Evolutionary conservation across 2,329 filamentous ascomycete genomes (phyloP).

Genomic region (Diaporthe longicolla): DNA sequence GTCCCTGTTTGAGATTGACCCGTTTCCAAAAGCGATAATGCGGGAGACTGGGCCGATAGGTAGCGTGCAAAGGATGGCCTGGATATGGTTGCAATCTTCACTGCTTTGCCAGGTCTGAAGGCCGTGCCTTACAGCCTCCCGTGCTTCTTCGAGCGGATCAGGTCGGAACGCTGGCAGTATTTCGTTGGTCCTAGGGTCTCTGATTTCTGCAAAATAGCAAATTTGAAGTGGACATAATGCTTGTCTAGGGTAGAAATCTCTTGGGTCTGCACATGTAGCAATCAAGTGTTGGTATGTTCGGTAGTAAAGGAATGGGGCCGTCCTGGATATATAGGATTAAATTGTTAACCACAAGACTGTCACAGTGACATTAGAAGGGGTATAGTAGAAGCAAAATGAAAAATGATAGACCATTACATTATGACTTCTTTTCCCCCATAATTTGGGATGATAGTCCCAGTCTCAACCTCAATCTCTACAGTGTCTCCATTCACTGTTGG

Average conservation of each 20-base stretch:
- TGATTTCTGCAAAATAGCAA: slow-evolving; percentile 4
- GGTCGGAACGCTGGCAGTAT: neutral
- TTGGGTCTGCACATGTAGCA: neutral
- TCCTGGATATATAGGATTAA: neutral
- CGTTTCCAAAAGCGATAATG: neutral
- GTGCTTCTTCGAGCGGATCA: neutral
- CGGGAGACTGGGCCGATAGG: neutral
- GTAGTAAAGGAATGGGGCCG: neutral
- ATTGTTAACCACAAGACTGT: too few relatives aligned
- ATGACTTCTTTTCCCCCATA: neutral
- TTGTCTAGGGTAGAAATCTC: neutral
- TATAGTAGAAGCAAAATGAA: too few relatives aligned
- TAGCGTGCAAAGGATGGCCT: neutral
- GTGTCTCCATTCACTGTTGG: neutral
- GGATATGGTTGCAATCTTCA: neutral
- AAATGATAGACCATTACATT: neutral
- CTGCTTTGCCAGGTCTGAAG: neutral
- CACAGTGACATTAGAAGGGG: too few relatives aligned
- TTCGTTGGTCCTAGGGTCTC: neutral
- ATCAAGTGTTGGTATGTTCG: neutral
- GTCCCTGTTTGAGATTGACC: neutral
- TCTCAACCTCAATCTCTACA: neutral
- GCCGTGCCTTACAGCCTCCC: neutral
- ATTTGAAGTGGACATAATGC: slow-evolving; percentile 5
- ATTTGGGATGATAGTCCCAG: neutral